Conservation (phyloP, 108 stramenopile genomes). For the Epithemia pelagica region DNA sequence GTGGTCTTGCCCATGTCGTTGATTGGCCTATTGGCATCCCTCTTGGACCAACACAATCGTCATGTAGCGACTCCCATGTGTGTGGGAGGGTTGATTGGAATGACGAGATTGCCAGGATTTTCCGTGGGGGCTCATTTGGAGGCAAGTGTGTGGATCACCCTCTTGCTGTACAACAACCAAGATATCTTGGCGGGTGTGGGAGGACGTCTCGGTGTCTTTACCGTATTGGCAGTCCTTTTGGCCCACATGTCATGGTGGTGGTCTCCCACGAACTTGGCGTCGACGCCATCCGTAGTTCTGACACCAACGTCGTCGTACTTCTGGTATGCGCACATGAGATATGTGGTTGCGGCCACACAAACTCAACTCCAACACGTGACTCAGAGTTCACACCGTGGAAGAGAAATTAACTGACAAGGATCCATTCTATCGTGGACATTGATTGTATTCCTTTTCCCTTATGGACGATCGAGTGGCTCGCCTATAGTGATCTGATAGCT, state of each 20-base stretch:
- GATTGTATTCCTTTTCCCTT: too few relatives aligned
- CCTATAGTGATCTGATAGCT: too few relatives aligned
- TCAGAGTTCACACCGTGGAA: too few relatives aligned
- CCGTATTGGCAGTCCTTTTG: neutral
- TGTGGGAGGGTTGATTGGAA: neutral
- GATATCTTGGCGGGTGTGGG: neutral
- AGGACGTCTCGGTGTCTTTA: neutral
- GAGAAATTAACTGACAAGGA: too few relatives aligned
- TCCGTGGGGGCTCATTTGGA: neutral
- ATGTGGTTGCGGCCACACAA: too few relatives aligned
- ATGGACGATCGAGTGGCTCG: too few relatives aligned
- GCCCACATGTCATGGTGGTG: neutral
- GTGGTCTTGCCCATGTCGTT: neutral
- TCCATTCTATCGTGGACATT: too few relatives aligned
- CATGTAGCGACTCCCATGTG: neutral
- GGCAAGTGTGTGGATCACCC: neutral
- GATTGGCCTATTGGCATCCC: neutral
- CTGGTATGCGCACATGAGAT: too few relatives aligned
- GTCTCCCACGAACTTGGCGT: too few relatives aligned
- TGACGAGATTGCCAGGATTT: neutral
- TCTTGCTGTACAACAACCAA: neutral
- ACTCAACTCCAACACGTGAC: too few relatives aligned
- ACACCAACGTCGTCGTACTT: too few relatives aligned
- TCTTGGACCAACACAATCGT: neutral
- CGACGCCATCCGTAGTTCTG: too few relatives aligned